phyloP scores from a whole-genome alignment of 2,329 filamentous ascomycete species.

The Pseudogymnoascus sp. region DNA sequence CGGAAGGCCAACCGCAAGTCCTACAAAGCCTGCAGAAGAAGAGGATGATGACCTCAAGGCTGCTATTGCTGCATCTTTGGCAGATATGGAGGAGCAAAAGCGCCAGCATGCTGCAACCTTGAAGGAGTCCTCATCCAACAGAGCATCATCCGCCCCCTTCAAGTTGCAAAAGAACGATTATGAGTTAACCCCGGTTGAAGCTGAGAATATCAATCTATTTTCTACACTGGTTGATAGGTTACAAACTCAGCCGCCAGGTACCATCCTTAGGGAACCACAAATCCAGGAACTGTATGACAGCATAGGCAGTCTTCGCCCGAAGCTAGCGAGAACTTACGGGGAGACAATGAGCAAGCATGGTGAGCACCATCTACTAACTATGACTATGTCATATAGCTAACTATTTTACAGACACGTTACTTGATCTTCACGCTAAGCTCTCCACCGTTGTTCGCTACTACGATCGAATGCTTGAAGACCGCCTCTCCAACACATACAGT shows the following conservation, averaged over 20 bases:
- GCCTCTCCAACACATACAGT: constrained; percentile 84
- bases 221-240: constrained; percentile 87
- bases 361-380: constrained; percentile 28
- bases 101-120: constrained; percentile 77
- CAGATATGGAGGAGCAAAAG: constrained; percentile 98
- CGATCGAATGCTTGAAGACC: constrained; percentile 94
- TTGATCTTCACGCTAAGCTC: constrained; percentile 90
- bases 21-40: constrained; percentile 56
- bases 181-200: constrained; percentile 86
- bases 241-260: constrained; percentile 90
- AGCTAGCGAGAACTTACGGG: constrained; percentile 89
- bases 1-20: constrained; percentile 31
- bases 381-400: not conserved
- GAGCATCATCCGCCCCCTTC: constrained; percentile 45
- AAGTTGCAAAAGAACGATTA: constrained; percentile 80
- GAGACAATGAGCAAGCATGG: constrained; percentile 99
- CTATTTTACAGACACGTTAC: constrained; percentile 66
- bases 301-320: constrained; percentile 86
- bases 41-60: constrained; percentile 91
- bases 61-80: constrained; percentile 87
- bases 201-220: constrained; percentile 96
- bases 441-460: constrained; percentile 96
- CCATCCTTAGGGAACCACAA: constrained; percentile 91
- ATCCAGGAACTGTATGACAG: constrained; percentile 98
- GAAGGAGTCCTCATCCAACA: constrained; percentile 55